A percentile compares a stretch with the other conserved stretches of the same genome.
Evolutionary conservation across 257 asterid species (phyloP).

Genomic region (Mitragyna speciosa): DNA sequence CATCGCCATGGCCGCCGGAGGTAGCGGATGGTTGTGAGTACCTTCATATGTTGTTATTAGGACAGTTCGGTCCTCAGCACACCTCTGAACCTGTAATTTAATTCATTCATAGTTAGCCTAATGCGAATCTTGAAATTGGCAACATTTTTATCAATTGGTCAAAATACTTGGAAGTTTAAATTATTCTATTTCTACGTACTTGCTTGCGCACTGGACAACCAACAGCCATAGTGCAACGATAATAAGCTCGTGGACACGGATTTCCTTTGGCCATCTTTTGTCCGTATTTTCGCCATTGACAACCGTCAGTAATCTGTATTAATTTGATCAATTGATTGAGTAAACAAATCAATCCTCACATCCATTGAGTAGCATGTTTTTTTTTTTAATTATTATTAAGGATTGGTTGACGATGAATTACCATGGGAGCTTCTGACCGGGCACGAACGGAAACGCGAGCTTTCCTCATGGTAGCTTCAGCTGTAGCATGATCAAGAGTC

Average conservation of each 20-base stretch:
- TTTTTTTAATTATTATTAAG: background rate
- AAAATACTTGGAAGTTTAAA: background rate
- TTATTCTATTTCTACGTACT: constrained; percentile 29
- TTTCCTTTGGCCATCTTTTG: constrained; percentile 98
- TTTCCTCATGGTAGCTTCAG: constrained; percentile 84
- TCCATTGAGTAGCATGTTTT: background rate
- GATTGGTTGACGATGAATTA: background rate
- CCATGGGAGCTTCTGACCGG: constrained; percentile 86
- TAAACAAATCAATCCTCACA: background rate
- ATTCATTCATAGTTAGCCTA: background rate
- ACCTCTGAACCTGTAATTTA: constrained; percentile 72
- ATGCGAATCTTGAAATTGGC: background rate
- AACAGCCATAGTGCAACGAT: constrained; percentile 90
- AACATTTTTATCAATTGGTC: background rate
- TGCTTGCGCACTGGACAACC: constrained; percentile 98
- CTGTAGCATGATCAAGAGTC: constrained; percentile 45
- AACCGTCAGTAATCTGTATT: constrained; percentile 83
- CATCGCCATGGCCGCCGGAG: constrained; percentile 98
- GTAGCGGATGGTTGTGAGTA: constrained; percentile 85
- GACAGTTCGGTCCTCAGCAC: constrained; percentile 74
- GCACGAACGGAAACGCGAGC: constrained; percentile 99
- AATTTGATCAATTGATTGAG: background rate
- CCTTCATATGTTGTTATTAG: constrained; percentile 93
- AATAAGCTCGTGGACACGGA: constrained; percentile 94
- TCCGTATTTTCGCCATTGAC: constrained; percentile 98